Percentiles rank a stretch among this genome's conserved stretches.
These are phyloP conservation scores for Persicaria maculosa DNA, from an alignment of 148 eudicot genomes.

Conservation along the genomic window DNA sequence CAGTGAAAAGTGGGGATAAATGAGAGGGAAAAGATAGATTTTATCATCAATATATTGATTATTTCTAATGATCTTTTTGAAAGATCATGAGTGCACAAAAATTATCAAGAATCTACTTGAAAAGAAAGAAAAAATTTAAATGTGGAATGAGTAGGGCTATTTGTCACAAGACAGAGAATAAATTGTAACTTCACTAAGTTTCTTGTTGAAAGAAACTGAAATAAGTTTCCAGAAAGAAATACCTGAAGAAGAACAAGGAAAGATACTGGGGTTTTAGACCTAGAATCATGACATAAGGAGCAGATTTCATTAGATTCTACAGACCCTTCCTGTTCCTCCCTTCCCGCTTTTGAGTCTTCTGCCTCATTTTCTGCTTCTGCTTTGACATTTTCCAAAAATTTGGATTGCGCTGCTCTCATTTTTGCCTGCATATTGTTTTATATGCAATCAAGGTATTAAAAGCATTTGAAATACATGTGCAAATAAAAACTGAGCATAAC, in stretches of 20 bases:
- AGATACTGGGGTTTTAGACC: conserved; percentile 59
- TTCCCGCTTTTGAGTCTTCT: conserved; percentile 37
- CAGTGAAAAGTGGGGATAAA: background rate
- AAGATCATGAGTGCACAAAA: background rate
- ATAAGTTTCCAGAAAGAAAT: conserved; percentile 6
- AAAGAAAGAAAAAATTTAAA: background rate
- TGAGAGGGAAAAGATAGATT: background rate
- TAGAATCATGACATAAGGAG: conserved; percentile 90
- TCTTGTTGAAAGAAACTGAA: background rate
- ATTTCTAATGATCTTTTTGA: background rate
- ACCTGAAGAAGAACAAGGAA: conserved; percentile 91
- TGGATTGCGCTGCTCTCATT: conserved; percentile 92
- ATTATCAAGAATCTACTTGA: background rate
- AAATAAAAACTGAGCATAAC: too few species aligned
- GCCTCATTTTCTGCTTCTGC: conserved; percentile 33
- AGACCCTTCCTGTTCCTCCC: conserved; percentile 36
- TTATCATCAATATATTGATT: background rate
- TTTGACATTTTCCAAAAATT: conserved; percentile 59
- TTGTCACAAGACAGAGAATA: background rate
- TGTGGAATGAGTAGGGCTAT: background rate
- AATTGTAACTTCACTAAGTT: background rate
- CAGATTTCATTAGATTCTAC: conserved; percentile 47
- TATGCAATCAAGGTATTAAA: background rate
- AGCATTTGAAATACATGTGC: too few species aligned
- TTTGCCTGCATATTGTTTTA: conserved; percentile 53